Conservation (phyloP, 2,329 filamentous ascomycete genomes). For the Sarocladiaceae sp. region DNA sequence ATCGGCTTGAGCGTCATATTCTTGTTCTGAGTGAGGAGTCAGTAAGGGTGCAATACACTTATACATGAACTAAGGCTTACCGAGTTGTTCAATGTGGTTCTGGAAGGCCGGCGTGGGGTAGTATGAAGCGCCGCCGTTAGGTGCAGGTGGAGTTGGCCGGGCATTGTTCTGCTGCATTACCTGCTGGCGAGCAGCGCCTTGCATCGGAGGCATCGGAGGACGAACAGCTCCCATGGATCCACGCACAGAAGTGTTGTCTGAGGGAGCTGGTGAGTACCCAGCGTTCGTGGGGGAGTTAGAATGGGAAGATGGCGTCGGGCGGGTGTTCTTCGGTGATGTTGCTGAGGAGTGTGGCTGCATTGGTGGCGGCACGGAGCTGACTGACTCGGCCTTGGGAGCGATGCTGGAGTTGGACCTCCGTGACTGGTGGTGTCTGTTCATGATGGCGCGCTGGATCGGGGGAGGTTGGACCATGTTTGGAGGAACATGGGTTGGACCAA, state of each 20-base stretch:
- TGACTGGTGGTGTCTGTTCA: constrained; percentile 73
- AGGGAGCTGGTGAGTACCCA: constrained; percentile 34
- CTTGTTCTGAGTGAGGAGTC: constrained; percentile 89
- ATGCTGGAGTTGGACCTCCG: constrained; percentile 68
- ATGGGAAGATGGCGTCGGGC: constrained; percentile 79
- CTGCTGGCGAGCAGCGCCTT: constrained; percentile 24
- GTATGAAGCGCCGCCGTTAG: constrained; percentile 42
- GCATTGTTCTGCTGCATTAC: constrained; percentile 20
- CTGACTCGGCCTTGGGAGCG: constrained; percentile 64
- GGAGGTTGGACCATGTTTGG: constrained; percentile 67
- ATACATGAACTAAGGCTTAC: constrained; percentile 59
- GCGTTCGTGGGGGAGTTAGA: constrained; percentile 49
- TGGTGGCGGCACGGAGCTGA: constrained; percentile 38
- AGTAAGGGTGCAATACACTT: no score
- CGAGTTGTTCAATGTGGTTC: constrained; percentile 91
- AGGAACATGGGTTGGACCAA: constrained; percentile 61
- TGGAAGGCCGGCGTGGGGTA: constrained; percentile 81
- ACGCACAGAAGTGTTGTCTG: constrained; percentile 42
- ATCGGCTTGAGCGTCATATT: constrained; percentile 87
- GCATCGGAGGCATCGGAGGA: constrained; percentile 8
- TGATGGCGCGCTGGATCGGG: constrained; percentile 71
- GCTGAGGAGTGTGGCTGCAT: constrained; percentile 47
- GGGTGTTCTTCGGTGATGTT: constrained; percentile 56
- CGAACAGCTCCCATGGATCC: constrained; percentile 21
- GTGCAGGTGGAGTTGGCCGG: constrained; percentile 23